Base-by-base conservation (phyloP, 1,284 basidiomycete species). In the Omphalotus olearius region DNA sequence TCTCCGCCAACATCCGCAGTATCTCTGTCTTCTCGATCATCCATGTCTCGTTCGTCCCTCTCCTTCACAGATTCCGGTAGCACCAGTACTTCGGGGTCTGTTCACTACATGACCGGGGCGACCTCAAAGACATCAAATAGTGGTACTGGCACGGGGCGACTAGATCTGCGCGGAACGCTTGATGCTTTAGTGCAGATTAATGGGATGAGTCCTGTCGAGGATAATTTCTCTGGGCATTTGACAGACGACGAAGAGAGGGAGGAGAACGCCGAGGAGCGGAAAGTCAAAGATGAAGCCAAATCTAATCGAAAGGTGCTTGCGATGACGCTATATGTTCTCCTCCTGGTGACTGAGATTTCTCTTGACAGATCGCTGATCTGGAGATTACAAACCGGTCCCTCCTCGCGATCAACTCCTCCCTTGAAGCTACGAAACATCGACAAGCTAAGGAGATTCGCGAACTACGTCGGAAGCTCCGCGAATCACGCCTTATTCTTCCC, bases 361-460 rank as follows among this genome's bases (percentile, higher is more conserved):
- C 11, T 46, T 23, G 5, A 23, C 57, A 91, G 89, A 91, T 91
- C 55, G 88, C 83, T 13, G 88, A 91, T 67, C 70, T 91, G 16
- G 87, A 91, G 67, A 91, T 91, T 59, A 86, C 87, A 9, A 91
- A 89, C 64, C 77, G 79, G 37, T 91, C 89, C 4, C 73, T 91
- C 18, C 72, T 91, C 42, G 79, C 81, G 2, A 90, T 91, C 66
- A 91, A 91, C 59, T 70, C 81, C 1, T 76, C 82, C 30, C 71
- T 91, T 6, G 88, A 91, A 65, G 77, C 82, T 33, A 80, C 80
- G 44, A 89, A 88, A 65, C 78, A 85, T 59, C 74, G 75, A n/a
- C 88, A 91, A 62, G 83, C 85, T 6, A 86, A 83, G 61, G 89
- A 91, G 64, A 90, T 91, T 44, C 76, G 83, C 26, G 86, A 89